Conservation (phyloP, 768 basidiomycete genomes). For the Galerina sulciceps region DNA sequence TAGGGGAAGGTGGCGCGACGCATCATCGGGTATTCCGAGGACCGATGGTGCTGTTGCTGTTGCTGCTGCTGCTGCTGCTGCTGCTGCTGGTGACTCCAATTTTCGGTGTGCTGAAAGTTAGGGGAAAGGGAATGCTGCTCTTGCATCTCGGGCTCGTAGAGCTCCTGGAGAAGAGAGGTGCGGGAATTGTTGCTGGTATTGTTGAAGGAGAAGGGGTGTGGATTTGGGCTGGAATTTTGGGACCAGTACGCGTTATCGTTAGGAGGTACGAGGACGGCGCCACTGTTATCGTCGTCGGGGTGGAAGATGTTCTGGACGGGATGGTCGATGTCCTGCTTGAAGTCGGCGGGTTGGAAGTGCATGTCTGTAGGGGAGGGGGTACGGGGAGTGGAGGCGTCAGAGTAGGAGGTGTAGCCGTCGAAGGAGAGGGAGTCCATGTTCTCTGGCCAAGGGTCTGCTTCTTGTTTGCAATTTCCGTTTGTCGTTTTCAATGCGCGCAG, state of each 20-base stretch:
- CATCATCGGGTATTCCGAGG: slow-evolving; percentile 49
- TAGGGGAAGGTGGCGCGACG: slow-evolving; percentile 81
- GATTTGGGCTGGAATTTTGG: slow-evolving; percentile 27
- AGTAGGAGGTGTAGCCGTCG: slow-evolving; percentile 67
- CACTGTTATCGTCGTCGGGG: slow-evolving; percentile 45
- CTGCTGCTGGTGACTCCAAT: slow-evolving; percentile 22
- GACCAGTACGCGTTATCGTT: slow-evolving; percentile 37
- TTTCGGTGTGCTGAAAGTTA: slow-evolving; percentile 29
- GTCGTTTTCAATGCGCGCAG: slow-evolving; percentile 19
- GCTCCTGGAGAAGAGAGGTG: slow-evolving; percentile 68
- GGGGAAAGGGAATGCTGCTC: slow-evolving; percentile 39
- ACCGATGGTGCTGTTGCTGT: slow-evolving; percentile 38
- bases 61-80: slow-evolving; percentile 36
- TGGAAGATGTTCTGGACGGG: slow-evolving; percentile 57
- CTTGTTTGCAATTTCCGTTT: slow-evolving; percentile 13
- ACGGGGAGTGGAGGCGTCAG: slow-evolving; percentile 71
- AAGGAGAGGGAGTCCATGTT: slow-evolving; percentile 54
- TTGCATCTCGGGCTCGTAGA: slow-evolving; percentile 65
- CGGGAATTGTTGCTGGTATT: slow-evolving; percentile 36
- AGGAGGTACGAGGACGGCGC: slow-evolving; percentile 44
- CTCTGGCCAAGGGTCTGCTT: slow-evolving; percentile 16
- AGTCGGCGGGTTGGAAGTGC: slow-evolving; percentile 28
- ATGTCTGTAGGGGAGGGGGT: slow-evolving; percentile 67
- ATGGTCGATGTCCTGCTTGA: slow-evolving; percentile 40
- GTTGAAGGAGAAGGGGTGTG: slow-evolving; percentile 33